Conservation (phyloP, 176 grass and related monocot genomes). For the Lolium perenne region DNA sequence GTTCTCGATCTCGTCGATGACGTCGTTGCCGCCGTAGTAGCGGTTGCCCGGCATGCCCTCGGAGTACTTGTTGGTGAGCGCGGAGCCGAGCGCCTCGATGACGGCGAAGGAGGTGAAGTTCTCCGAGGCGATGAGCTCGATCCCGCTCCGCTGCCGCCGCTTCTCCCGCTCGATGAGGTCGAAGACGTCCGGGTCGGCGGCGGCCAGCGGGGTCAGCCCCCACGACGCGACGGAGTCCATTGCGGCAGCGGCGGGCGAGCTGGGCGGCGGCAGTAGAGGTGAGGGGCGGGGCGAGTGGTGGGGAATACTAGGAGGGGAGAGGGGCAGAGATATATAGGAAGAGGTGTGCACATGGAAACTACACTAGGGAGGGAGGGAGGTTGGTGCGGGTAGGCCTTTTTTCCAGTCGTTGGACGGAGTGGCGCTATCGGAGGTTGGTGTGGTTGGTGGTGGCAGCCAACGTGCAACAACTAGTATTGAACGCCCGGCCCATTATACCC, state of each 20-base stretch:
- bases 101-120: conserved; percentile 68
- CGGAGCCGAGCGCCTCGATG: conserved; percentile 66
- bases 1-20: conserved; percentile 71
- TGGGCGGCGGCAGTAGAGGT: background rate
- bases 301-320: background rate
- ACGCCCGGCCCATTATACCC: no score
- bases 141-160: conserved; percentile 67
- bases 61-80: conserved; percentile 81
- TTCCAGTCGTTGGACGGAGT: no score
- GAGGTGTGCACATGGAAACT: background rate
- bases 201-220: conserved; percentile 61
- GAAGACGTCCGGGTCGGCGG: conserved; percentile 55
- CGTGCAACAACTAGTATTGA: no score
- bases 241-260: background rate
- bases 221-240: conserved; percentile 73
- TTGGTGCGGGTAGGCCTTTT: no score
- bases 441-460: no score
- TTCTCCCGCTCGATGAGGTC: conserved; percentile 88
- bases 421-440: no score
- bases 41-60: conserved; percentile 64
- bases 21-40: conserved; percentile 78
- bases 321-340: background rate
- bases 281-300: background rate
- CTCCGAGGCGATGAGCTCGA: conserved; percentile 81
- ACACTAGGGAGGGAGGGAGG: no score